These are phyloP conservation scores for Phytophthora aleatoria DNA, from an alignment of 352 stramenopile genomes.

Conservation along the genomic window DNA sequence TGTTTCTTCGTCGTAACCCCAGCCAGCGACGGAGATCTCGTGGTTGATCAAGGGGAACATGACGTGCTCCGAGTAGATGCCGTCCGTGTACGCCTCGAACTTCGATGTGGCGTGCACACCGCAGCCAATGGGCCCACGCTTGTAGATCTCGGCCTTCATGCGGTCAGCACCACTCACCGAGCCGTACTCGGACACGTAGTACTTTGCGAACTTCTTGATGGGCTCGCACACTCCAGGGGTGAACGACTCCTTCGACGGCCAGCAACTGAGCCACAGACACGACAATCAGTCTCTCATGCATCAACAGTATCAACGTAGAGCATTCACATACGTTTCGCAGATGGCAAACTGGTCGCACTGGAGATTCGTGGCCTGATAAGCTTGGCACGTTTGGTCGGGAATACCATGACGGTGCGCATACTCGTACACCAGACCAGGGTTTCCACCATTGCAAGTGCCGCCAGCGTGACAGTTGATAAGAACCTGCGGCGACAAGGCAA, in stretches of 20 bases:
- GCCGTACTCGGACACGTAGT: conserved; percentile 91
- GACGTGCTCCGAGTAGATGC: conserved; percentile 87
- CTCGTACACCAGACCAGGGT: conserved; percentile 84
- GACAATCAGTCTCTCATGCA: not conserved
- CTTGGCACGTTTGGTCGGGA: conserved; percentile 92
- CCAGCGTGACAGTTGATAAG: conserved; percentile 88
- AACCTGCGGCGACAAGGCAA: conserved; percentile 78
- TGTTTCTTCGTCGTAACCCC: conserved; percentile 85
- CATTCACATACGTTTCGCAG: conserved; percentile 72
- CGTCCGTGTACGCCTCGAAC: conserved; percentile 79
- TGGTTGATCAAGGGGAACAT: conserved; percentile 87
- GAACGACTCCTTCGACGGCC: conserved; percentile 88
- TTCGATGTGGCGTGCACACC: conserved; percentile 87
- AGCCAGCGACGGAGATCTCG: conserved; percentile 90
- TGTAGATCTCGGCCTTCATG: conserved; percentile 94
- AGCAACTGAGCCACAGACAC: conserved; percentile 52
- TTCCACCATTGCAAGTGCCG: conserved; percentile 79
- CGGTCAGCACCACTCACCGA: conserved; percentile 80
- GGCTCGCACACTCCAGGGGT: conserved; percentile 81
- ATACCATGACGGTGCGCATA: conserved; percentile 90
- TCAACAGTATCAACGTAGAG: not conserved
- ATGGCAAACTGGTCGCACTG: conserved; percentile 76
- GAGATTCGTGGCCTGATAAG: conserved; percentile 89
- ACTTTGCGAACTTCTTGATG: conserved; percentile 89
- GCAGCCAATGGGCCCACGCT: conserved; percentile 90